Conservation (phyloP, 306 rosid species). For the Albizia julibrissin region DNA sequence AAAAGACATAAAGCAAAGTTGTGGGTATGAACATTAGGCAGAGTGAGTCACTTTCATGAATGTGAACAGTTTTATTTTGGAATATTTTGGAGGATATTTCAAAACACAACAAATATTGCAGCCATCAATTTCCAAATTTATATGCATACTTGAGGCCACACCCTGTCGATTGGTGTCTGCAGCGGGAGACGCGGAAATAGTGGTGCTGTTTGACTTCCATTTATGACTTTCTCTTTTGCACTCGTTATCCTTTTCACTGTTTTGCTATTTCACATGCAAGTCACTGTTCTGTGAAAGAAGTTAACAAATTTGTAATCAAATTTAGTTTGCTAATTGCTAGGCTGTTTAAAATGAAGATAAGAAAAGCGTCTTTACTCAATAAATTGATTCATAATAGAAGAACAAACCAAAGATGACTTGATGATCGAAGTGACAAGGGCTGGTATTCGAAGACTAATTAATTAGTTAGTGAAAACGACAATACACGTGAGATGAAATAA, state of each 20-base stretch:
- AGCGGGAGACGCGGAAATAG: neutral
- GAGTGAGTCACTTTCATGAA: neutral
- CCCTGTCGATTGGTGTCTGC: neutral
- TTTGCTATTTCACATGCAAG: neutral
- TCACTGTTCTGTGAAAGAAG: neutral
- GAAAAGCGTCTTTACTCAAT: neutral
- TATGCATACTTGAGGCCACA: neutral
- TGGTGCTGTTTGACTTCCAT: neutral
- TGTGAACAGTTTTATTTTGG: neutral
- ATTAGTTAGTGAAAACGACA: neutral
- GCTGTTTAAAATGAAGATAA: neutral
- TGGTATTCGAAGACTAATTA: neutral
- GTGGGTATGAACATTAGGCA: neutral
- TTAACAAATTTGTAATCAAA: neutral
- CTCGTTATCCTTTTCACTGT: neutral
- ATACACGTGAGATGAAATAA: neutral
- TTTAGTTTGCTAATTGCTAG: neutral
- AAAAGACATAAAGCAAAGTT: neutral
- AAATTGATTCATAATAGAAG: neutral
- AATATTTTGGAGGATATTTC: neutral
- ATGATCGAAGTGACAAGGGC: slow-evolving; percentile 2
- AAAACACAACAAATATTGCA: neutral
- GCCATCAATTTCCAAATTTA: neutral
- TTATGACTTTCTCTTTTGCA: neutral
- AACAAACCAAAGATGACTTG: slow-evolving; percentile 3